Evolutionary conservation across 768 basidiomycete genomes (phyloP), one percentile per base, ranked within the genome.

Genomic region (Leccinellum rugosiceps): DNA sequence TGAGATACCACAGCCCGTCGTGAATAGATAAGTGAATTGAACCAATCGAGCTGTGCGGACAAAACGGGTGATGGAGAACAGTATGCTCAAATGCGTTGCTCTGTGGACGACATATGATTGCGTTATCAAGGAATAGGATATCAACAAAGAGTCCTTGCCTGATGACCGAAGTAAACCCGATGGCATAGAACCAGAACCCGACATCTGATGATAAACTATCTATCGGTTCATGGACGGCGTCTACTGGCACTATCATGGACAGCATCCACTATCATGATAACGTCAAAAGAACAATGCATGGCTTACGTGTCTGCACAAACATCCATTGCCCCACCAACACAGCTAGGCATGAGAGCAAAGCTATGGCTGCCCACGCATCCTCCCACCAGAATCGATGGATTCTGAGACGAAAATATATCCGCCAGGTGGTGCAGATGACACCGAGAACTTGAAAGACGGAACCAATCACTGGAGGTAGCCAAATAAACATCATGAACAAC

Each of bases 301-400:
- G 34, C 61, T 43, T 50, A 64, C 61, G 3, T 15, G 55, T 48
- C 4, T 41, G 48, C 2, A 15, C 1, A 25, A 52, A 53, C 10
- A 43, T 17, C 63, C 61, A 64, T 10, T 50, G 23, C 21, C 58
- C 61, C 17, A 45, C 23, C 35, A 64, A 26, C 28, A 31, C 57
- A 26, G 50, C 30, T 0, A 58, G n/a, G 28, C 62, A 54, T 8
- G 48, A 52, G 15, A 65, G 9, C 17, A 63, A 44, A 9, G 52
- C 56, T 11, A 43, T 31, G n/a, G 8, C 30, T 17, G 59, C 64
- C 57, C 59, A 65, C 0, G 49, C 60, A 59, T 65, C 63, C 28
- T 65, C 64, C 63, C 63, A 63, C 61, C 57, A 63, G 26, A 63
- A 54, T 5, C 61, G 60, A 21, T 25, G 31, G 23, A 63, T 62